Base-by-base conservation (phyloP, 345 rosid species). In the Barbarea vulgaris region DNA sequence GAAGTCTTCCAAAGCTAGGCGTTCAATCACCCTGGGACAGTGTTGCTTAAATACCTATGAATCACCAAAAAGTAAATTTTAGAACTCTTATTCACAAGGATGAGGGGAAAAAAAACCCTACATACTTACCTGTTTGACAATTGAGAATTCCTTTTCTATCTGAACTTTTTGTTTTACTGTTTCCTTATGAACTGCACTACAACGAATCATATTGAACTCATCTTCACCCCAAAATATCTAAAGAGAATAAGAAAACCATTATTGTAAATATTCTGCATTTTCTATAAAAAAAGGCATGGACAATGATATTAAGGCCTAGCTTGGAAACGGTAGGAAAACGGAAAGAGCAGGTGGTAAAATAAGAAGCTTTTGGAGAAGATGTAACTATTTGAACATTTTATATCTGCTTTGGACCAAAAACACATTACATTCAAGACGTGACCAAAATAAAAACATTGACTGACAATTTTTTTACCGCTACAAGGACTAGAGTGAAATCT, bases 201-300 rank as follows among this genome's bases (percentile, higher is more conserved):
- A 82, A 56, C 67, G 69, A 77, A 93, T 87, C 96, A 91, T 83
- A 72, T 77, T 84, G 65, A 93, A 31, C 82, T 91, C 97, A 72
- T 70, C 83, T 74, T 78, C 71, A 68, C 81, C 75, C 98, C 98
- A 93, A 60, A 93, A 88, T 64, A 89, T 82, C 98, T 93, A 75
- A 27, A 75, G 55, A 69, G 69, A 33, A 55, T 59, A 67, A 72
- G 21, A 1, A 53, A 60, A 72, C 5, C 17, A 41, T 15, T 14
- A 21, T 44, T 19, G 4, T 18, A 17, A 27, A 6, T 36, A 30
- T 77, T 57, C 61, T 56, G 36, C 70, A 22, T 33, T n/a, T 14
- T 73, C 15, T n/a, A 48, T n/a, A 48, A 24, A 5, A 0, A 39
- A 61, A 12, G 36, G 18, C 28, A 44, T 53, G 15, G 19, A 48